Conservation (phyloP, 2,329 filamentous ascomycete genomes). For the Colletotrichum australisinense region DNA sequence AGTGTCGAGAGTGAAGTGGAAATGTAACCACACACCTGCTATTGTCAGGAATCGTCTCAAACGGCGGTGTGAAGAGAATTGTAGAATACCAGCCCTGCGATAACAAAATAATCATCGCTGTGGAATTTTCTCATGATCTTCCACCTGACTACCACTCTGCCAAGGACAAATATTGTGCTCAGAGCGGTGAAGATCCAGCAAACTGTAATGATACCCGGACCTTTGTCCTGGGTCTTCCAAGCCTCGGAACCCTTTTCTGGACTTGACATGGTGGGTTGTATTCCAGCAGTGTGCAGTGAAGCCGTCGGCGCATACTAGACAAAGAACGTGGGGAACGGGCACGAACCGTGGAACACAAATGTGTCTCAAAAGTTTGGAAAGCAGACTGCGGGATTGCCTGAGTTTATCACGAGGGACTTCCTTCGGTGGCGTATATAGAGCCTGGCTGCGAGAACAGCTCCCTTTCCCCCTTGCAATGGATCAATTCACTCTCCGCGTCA, state of each 20-base stretch:
- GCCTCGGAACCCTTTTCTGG: not conserved
- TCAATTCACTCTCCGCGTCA: not conserved
- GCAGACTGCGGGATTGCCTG: not conserved
- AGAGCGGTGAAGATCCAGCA: slow-evolving; percentile 45
- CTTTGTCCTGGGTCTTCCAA: slow-evolving; percentile 40
- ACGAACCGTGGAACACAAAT: not conserved
- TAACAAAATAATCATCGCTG: slow-evolving; percentile 51
- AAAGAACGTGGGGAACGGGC: not conserved
- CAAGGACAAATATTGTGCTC: slow-evolving; percentile 42
- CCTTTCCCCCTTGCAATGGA: not conserved
- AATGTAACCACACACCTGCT: slow-evolving; percentile 11
- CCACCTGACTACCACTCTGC: slow-evolving; percentile 44
- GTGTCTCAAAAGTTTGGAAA: not conserved
- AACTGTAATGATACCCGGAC: slow-evolving; percentile 45
- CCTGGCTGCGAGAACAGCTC: not conserved
- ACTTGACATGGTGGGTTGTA: not conserved
- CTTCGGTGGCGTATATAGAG: not conserved
- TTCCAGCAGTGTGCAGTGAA: not conserved
- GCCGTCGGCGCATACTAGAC: not conserved
- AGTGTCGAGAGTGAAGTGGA: slow-evolving; percentile 48
- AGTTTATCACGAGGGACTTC: not conserved
- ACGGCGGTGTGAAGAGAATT: not conserved
- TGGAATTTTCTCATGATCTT: slow-evolving; percentile 45
- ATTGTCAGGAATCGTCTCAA: not conserved
- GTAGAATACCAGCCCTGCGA: slow-evolving; percentile 42